These are phyloP conservation scores for Solanum sejunctum DNA, from an alignment of 257 asterid genomes.

Conservation along the genomic window DNA sequence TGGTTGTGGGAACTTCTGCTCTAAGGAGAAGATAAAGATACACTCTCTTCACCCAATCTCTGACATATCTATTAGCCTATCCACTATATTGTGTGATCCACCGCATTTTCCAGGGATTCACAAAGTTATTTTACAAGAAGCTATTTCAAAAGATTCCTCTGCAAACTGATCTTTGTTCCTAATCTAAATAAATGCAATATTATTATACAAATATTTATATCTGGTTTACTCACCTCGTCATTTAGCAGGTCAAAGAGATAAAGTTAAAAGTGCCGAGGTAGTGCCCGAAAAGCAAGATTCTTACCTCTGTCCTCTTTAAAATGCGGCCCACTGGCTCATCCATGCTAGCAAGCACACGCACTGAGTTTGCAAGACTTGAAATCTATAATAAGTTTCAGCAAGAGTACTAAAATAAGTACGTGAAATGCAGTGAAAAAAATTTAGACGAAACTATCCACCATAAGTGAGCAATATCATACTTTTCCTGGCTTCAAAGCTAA, in stretches of 20 bases:
- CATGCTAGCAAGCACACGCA: conserved; percentile 64
- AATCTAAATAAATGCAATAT: not conserved
- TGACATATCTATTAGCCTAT: not conserved
- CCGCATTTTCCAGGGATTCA: not conserved
- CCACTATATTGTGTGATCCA: not conserved
- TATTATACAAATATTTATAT: not conserved
- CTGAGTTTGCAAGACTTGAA: conserved; percentile 51
- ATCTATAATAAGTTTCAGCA: conserved; percentile 17
- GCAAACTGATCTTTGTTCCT: not conserved
- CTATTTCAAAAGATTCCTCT: not conserved
- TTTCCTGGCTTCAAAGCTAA: conserved; percentile 48
- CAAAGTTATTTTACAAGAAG: not conserved
- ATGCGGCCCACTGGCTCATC: conserved; percentile 78
- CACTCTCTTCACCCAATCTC: not conserved
- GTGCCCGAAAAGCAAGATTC: not conserved
- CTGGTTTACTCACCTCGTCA: not conserved
- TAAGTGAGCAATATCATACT: conserved; percentile 20
- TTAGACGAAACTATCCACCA: not conserved
- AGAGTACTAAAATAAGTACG: not conserved
- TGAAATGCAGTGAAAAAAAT: not conserved
- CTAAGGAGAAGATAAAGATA: not conserved
- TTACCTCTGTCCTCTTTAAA: conserved; percentile 60
- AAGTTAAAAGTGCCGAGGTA: not conserved
- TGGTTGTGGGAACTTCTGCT: not conserved
- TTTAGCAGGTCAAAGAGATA: not conserved